Base-by-base conservation (phyloP, 148 eudicot genomes). In the Chenopodium suecicum region DNA sequence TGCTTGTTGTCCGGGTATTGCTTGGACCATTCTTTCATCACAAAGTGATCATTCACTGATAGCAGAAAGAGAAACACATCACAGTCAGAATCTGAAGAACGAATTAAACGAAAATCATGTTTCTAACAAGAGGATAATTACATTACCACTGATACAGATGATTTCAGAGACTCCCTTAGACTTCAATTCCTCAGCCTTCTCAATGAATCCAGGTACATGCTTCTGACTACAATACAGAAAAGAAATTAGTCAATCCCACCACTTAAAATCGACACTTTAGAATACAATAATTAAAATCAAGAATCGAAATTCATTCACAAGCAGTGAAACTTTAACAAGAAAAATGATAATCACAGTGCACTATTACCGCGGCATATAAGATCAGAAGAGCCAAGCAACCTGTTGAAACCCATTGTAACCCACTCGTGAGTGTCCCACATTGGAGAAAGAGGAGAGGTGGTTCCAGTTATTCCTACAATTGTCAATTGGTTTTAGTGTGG, bases 11-110 rank as follows among this genome's bases (percentile, higher is more conserved):
- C 94, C 22, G 94, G 90, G 88, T 84, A 94, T 34, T 93, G 87
- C 81, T 94, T 92, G 68, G 88, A 89, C 98, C 98, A 94, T 66
- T 92, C 98, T 85, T 90, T 92, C 98, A 94, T 94, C 89, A 94
- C 96, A 84, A 87, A 92, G 8, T 92, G 93, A 80, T 94, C 98
- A 78, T 94, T 92, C 71, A 94, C 98, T 94, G 78, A 32, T 75
- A 74, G 4, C 47, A 76, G 22, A 68, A 46, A 52, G 46, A 66
- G 9, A 52, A 23, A 56, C 31, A 70, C 48, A 71, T 13, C 5
- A 13, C 7, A 60, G 31, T 56, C 60, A 25, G 62, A 68, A 69
- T 63, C 44, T n/a, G 12, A 2, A 50, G 5, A 16, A 12, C 52
- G 60, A n/a, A 47, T 23, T 12, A 52, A 22, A 72, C 4, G 16